Percentiles rank a stretch among this genome's conserved stretches.
Evolutionary conservation across 257 asterid genomes (phyloP).

Genomic region (Schizonepeta tenuifolia): DNA sequence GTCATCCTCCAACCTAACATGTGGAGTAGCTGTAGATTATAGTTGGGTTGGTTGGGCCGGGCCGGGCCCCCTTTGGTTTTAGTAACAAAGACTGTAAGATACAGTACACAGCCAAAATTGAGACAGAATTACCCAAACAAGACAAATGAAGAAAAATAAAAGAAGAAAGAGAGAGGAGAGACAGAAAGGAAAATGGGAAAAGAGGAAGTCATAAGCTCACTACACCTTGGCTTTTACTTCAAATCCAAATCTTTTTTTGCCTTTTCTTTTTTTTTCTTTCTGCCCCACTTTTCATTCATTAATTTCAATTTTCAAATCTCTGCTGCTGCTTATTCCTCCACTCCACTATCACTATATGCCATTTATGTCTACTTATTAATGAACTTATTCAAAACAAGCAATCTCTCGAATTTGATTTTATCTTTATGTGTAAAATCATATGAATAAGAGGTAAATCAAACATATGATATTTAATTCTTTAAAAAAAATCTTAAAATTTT

Average conservation of each 20-base stretch:
- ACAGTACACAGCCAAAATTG: background rate
- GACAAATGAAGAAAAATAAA: background rate
- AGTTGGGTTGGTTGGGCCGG: too few relatives aligned
- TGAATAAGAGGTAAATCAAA: too few relatives aligned
- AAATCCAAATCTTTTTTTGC: conserved; percentile 20
- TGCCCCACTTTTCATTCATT: conserved; percentile 1
- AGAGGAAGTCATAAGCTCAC: conserved; percentile 11
- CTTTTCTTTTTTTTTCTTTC: conserved; percentile 18
- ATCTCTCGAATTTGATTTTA: too few relatives aligned
- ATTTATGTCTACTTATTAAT: background rate
- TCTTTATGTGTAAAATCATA: too few relatives aligned
- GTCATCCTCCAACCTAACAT: too few relatives aligned
- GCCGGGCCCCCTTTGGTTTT: background rate
- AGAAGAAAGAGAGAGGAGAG: conserved; percentile 14
- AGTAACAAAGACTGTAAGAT: conserved; percentile 4
- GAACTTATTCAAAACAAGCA: too few relatives aligned
- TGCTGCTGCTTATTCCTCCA: background rate
- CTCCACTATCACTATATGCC: conserved; percentile 11
- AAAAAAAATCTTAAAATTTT: too few relatives aligned
- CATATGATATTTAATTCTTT: too few relatives aligned
- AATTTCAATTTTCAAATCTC: too few relatives aligned
- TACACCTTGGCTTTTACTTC: conserved; percentile 27
- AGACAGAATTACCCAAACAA: background rate
- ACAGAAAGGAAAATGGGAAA: conserved; percentile 28
- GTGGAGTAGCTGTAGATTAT: too few relatives aligned